Evolutionary conservation across 2,329 filamentous ascomycete species (phyloP), one percentile per base, ranked within the genome.

Genomic region (Pseudogymnoascus sp.): DNA sequence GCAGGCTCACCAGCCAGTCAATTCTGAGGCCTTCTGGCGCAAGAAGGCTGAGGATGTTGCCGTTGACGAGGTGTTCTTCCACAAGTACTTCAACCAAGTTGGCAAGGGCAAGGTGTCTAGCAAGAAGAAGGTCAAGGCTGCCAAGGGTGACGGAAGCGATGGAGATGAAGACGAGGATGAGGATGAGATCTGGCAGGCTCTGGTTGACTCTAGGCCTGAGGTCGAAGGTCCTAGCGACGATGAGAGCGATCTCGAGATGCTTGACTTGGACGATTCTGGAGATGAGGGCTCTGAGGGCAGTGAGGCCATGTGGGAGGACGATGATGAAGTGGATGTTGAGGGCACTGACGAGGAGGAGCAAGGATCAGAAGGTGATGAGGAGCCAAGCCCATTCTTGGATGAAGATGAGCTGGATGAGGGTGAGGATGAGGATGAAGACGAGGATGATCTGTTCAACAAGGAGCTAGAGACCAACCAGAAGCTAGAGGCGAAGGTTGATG

Each of bases 41-140:
- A 91, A 91, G 83, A 93, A 91, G 78, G 82, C 84, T n/a, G 88
- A 91, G 67, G 88, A 97, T 62, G 88, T 99, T 50, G 87, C 89
- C 2, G 91, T 87, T 0, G 93, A 99, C 68, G 95, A 99, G 73
- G 90, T 92, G 40, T 99, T 99, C 84, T 99, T 99, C 84, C 95
- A 99, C 76, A 88, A 91, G 68, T 99, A 99, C 83, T 99, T 99
- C 77, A 88, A 85, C 65, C 84, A 88, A 66, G 77, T 90, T 63
- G 86, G 86, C 66, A 91, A 88, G 72, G 77, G 79, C 10, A 83
- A 80, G 59, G 82, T 80, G 67, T 77, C 80, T 68, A 81, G 82
- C 71, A 74, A 74, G 65, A 82, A 80, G 70, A 81, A 82, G 69
- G 83, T 83, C 76, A 82, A 84, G 74, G 77, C 78, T 60, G 79